Evolutionary conservation across 2,329 filamentous ascomycete genomes (phyloP), one percentile per base, ranked within the genome.

Genomic region (Pezicula radicicola): DNA sequence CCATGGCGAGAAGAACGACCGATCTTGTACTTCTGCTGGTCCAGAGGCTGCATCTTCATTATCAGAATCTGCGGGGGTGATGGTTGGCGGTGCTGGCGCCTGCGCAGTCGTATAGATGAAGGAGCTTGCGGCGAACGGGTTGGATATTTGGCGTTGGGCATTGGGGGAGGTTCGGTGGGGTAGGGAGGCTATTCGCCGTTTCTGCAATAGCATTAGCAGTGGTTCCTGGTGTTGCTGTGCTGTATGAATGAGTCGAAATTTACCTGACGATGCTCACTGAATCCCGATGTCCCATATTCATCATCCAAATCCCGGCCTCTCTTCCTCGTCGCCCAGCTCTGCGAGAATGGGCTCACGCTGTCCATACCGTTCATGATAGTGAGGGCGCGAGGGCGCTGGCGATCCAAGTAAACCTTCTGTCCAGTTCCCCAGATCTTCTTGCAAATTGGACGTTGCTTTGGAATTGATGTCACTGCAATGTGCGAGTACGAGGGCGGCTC

Each of bases 221-320:
- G 15, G 16, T 36, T 19, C 30, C n/a, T 47, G 15, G 35, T 44
- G 27, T 51, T n/a, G 27, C 16, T 30, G 15, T 44, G n/a, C 33
- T 5, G 21, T 21, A 21, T 21, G 21, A 21, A 48, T 15, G 12
- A 27, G n/a, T 27, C 19, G 18, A 53, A 37, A 48, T 56, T 61
- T 55, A 66, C 65, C 39, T 49, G 60, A 46, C 64, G 57, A 52
- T 68, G 65, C 41, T 65, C 63, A 46, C 62, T 57, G 51, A 67
- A 66, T 49, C 65, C 61, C 19, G 53, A 53, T 6, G 55, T 53
- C 35, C 25, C 52, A 47, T 49, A 48, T 18, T 63, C 60, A n/a
- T 64, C 63, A 4, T 64, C 62, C 27, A 65, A 60, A 6, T 66
- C 59, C 41, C 64, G 55, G 12, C 52, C 54, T 27, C 64, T 60